Evolutionary conservation across 495 filamentous ascomycete genomes (phyloP).

Genomic region (Xylaria acuta): DNA sequence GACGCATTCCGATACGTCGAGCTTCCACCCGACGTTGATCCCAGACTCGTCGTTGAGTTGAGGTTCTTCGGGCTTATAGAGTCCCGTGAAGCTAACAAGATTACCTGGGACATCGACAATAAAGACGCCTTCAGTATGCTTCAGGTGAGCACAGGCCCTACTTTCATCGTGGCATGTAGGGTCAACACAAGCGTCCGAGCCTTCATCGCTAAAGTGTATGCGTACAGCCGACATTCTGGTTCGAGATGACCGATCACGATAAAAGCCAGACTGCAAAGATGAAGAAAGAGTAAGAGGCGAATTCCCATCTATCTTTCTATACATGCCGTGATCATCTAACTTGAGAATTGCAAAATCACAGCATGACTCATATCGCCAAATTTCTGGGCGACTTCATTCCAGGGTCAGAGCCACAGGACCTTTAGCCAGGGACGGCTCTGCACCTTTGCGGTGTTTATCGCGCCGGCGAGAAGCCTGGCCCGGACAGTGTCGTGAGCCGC

Average conservation of each 20-base stretch:
- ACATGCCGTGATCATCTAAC: not conserved
- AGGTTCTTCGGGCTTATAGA: not conserved
- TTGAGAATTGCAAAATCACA: not conserved
- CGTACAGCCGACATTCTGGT: not conserved
- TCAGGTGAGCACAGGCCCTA: not conserved
- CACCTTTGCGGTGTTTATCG: slow-evolving; percentile 16
- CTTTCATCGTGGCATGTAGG: not conserved
- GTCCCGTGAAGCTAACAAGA: not conserved
- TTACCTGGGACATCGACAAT: not conserved
- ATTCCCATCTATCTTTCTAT: not conserved
- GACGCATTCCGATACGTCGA: not conserved
- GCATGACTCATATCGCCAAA: slow-evolving; percentile 15
- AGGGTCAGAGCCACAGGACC: not conserved
- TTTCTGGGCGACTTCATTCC: slow-evolving; percentile 11
- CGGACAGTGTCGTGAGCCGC: not conserved
- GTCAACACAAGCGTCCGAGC: not conserved
- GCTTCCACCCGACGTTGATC: not conserved
- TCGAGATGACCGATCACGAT: not conserved
- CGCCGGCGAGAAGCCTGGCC: slow-evolving; percentile 11
- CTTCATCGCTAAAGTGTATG: not conserved
- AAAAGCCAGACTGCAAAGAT: not conserved
- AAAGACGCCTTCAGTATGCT: slow-evolving; percentile 2
- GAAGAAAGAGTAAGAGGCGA: slow-evolving; percentile 21
- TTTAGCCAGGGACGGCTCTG: not conserved
- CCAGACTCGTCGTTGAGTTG: not conserved